Base-by-base conservation (phyloP, 2,329 filamentous ascomycete genomes). In the Pseudogymnoascus verrucosus region DNA sequence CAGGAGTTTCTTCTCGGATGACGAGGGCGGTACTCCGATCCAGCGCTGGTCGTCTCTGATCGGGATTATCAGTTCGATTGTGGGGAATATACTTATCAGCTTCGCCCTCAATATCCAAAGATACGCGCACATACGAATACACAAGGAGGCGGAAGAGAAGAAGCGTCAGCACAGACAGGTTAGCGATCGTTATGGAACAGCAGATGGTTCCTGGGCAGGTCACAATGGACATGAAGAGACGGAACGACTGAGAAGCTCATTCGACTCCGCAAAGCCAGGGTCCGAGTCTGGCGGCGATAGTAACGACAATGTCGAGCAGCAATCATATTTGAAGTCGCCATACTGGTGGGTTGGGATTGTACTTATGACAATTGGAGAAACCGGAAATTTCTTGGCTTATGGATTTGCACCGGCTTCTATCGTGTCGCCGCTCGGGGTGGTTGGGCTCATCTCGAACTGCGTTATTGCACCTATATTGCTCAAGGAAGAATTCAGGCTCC, bases 341-440 rank as follows among this genome's bases (percentile, higher is more conserved):
- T 97, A 95, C 73, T 99, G 95, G 95, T 99, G 95, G 95, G 78
- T 88, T 34, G 95, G 95, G 19, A 93, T 98, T 68, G 83, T 96
- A 14, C 81, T 99, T 65, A 99, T 99, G 85, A 91, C 88, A 0
- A 78, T 96, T 23, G 95, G 95, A 64, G 95, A 99, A 78, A 89
- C 90, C 73, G 95, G 95, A 61, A 99, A 99, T 75, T 99, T 99
- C 73, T 79, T 99, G 67, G 95, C 95, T 0, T 99, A 99, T 72
- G 95, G 95, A 23, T 99, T 99, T 74, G 95, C 95, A 31, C 95
- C 95, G 3, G 95, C 95, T 6, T 98, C 95, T 12, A 97, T 99
- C 70, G 95, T 99, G 44, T 97, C 93, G 36, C 95, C 95, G 0
- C 81, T 99, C 5, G 95, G 95, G 8, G 95, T 99, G n/a, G 95